These are phyloP conservation scores for Leccinum huronense DNA, from an alignment of 1,284 basidiomycete species.

Conservation along the genomic window DNA sequence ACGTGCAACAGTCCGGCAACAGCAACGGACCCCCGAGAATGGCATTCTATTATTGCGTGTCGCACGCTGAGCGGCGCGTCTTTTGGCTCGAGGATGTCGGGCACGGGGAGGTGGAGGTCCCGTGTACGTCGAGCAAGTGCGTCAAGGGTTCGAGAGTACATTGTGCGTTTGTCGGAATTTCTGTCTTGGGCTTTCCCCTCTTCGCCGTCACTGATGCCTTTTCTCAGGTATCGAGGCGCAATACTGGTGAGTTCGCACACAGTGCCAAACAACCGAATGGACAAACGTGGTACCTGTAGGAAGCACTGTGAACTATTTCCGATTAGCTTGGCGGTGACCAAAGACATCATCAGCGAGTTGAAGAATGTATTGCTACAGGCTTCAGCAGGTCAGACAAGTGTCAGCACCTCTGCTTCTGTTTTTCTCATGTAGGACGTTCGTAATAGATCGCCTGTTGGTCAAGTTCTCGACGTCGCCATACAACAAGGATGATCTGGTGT, in stretches of 20 bases:
- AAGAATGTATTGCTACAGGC: constrained; percentile 30
- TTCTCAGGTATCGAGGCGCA: constrained; percentile 29
- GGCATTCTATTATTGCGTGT: constrained; percentile 30
- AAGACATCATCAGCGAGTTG: constrained; percentile 20
- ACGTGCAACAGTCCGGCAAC: constrained; percentile 7
- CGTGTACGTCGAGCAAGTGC: constrained; percentile 28
- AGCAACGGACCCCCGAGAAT: not conserved
- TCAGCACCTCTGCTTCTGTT: not conserved
- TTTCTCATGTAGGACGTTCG: not conserved
- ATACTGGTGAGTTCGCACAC: constrained; percentile 26
- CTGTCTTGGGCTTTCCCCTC: not conserved
- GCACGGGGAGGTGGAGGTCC: constrained; percentile 22
- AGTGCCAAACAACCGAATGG: not conserved
- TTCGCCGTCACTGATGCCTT: not conserved
- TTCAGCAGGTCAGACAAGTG: constrained; percentile 26
- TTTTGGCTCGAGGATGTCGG: constrained; percentile 33
- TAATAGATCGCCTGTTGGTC: constrained; percentile 29
- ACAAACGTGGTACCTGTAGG: constrained; percentile 14
- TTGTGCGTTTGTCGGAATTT: constrained; percentile 26
- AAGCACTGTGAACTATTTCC: constrained; percentile 35
- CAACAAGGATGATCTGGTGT: constrained; percentile 20
- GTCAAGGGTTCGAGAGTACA: constrained; percentile 16
- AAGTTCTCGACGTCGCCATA: constrained; percentile 37
- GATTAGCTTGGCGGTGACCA: constrained; percentile 24
- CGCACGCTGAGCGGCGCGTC: constrained; percentile 29